phyloP scores from a whole-genome alignment of 768 basidiomycete species.

The Tylopilus sp. region DNA sequence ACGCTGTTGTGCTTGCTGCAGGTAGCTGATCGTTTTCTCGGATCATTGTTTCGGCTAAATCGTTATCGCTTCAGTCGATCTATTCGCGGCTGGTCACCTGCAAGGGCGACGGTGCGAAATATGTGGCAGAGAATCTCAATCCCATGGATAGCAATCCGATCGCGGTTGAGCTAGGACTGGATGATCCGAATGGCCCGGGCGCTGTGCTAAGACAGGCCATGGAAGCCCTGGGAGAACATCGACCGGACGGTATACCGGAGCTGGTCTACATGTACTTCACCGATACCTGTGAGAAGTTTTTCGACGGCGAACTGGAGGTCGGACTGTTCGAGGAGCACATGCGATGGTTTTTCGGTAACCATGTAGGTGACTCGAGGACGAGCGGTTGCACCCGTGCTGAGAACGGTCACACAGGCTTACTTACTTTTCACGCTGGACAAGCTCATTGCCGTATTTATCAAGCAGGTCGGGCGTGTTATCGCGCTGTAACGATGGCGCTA shows the following conservation, averaged over 20 bases:
- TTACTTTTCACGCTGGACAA: constrained; percentile 93
- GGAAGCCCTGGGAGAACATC: constrained; percentile 53
- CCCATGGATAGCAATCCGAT: constrained; percentile 73
- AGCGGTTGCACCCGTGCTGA: constrained; percentile 1
- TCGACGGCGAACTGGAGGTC: constrained; percentile 91
- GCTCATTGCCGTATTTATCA: constrained; percentile 81
- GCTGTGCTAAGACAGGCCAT: constrained; percentile 63
- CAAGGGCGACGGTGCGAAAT: constrained; percentile 73
- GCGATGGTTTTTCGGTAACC: constrained; percentile 90
- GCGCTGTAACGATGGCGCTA: neutral
- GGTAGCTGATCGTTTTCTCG: constrained; percentile 38
- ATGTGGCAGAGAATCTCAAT: constrained; percentile 64
- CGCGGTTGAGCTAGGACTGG: constrained; percentile 78
- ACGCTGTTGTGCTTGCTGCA: constrained; percentile 84
- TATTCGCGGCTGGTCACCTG: constrained; percentile 85
- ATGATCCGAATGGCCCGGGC: constrained; percentile 76
- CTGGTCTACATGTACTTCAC: constrained; percentile 87
- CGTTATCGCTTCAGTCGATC: constrained; percentile 55
- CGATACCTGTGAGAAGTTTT: constrained; percentile 88
- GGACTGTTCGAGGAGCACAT: constrained; percentile 93
- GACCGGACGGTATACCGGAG: constrained; percentile 47
- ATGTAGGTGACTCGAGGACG: constrained; percentile 43
- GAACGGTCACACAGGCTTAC: constrained; percentile 67
- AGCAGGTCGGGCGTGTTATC: constrained; percentile 59
- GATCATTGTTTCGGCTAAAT: constrained; percentile 4